Percentiles rank a stretch among this genome's conserved stretches.
These are phyloP conservation scores for Phytopythium helicoides DNA, from an alignment of 352 stramenopile species.

Conservation along the genomic window DNA sequence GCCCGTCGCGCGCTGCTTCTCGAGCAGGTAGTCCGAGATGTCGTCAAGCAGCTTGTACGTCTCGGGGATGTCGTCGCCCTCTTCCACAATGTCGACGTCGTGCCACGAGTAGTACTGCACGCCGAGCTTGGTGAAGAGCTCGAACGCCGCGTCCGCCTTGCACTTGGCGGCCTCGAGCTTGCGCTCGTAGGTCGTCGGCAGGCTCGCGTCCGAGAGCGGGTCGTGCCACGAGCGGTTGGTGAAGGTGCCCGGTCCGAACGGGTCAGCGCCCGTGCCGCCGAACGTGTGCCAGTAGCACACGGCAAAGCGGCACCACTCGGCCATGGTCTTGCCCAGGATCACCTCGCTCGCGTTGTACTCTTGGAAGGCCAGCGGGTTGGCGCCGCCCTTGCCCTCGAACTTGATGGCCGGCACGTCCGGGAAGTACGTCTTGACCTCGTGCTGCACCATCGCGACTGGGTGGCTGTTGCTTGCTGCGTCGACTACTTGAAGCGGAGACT, in stretches of 20 bases:
- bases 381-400: slow-evolving; percentile 49
- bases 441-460: slow-evolving; percentile 15
- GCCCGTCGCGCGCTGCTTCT: slow-evolving; percentile 68
- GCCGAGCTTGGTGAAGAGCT: slow-evolving; percentile 85
- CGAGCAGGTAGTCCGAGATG: slow-evolving; percentile 41
- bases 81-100: slow-evolving; percentile 73
- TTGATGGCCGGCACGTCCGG: slow-evolving; percentile 51
- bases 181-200: slow-evolving; percentile 42
- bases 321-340: slow-evolving; percentile 77
- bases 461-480: not conserved
- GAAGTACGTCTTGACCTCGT: slow-evolving; percentile 51
- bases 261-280: slow-evolving; percentile 25
- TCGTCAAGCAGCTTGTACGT: slow-evolving; percentile 31
- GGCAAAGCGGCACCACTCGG: slow-evolving; percentile 58
- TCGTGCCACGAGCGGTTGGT: slow-evolving; percentile 42
- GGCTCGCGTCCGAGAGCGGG: slow-evolving; percentile 14
- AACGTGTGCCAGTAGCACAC: slow-evolving; percentile 70
- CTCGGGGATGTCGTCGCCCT: slow-evolving; percentile 53
- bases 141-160: slow-evolving; percentile 80
- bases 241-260: slow-evolving; percentile 36
- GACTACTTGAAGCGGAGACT: not conserved
- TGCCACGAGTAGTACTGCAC: slow-evolving; percentile 87
- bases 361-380: slow-evolving; percentile 57
- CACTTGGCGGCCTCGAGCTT: slow-evolving; percentile 65
- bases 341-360: slow-evolving; percentile 80